A percentile compares a stretch with the other conserved stretches of the same genome.
phyloP scores from a whole-genome alignment of 306 rosid species.

The Acacia acuminata region DNA sequence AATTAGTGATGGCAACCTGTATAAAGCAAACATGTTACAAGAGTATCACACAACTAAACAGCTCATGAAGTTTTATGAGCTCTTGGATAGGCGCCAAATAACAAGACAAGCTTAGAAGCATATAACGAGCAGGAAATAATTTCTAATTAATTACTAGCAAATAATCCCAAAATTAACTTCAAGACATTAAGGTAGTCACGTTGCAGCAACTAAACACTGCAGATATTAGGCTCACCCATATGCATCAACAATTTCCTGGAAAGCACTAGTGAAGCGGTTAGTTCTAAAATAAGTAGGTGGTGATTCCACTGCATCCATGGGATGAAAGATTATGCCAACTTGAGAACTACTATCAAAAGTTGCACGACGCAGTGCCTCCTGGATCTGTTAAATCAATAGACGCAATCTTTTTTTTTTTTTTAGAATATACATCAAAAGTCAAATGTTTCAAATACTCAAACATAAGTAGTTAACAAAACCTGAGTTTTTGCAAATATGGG shows the following conservation, averaged over 20 bases:
- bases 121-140: neutral
- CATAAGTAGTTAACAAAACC: constrained; percentile 40
- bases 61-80: neutral
- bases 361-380: constrained; percentile 84
- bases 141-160: neutral
- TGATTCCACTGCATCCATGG: constrained; percentile 76
- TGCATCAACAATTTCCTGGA: constrained; percentile 94
- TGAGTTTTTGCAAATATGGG: constrained; percentile 73
- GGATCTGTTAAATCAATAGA: constrained; percentile 58
- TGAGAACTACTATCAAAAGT: constrained; percentile 88
- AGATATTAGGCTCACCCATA: constrained; percentile 71
- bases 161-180: neutral
- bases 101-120: neutral
- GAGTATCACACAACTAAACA: neutral
- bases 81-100: neutral
- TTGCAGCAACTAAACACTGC: constrained; percentile 16
- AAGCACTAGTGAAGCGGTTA: constrained; percentile 68
- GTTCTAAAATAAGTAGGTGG: constrained; percentile 92
- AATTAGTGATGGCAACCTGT: neutral
- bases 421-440: constrained; percentile 20
- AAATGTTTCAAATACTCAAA: neutral
- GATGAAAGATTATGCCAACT: constrained; percentile 85
- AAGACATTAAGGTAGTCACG: neutral
- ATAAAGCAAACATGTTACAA: neutral
- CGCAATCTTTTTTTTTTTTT: neutral